These are phyloP conservation scores for Trametes punicea DNA, from an alignment of 768 basidiomycete genomes.

Conservation along the genomic window DNA sequence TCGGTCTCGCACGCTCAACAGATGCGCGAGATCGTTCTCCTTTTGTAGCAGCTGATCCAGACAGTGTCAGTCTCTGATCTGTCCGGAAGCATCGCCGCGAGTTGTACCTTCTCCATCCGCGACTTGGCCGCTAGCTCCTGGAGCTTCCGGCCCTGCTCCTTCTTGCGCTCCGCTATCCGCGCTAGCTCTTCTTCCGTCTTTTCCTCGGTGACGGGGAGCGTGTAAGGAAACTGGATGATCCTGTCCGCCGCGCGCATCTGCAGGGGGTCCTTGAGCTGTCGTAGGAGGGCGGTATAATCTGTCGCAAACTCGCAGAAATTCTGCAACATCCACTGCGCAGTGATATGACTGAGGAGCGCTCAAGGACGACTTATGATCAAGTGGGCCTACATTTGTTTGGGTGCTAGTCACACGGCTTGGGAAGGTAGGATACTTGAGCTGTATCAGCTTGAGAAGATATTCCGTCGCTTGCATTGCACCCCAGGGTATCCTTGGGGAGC, in stretches of 20 bases:
- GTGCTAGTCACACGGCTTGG: constrained; percentile 74
- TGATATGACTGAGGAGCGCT: too few species aligned
- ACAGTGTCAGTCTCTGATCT: neutral
- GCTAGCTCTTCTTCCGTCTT: constrained; percentile 91
- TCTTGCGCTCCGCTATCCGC: constrained; percentile 70
- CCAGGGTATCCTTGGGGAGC: constrained; percentile 79
- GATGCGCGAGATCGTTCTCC: constrained; percentile 67
- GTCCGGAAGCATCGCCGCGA: neutral
- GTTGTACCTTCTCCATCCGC: constrained; percentile 73
- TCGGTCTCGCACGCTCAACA: constrained; percentile 61
- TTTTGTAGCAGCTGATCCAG: constrained; percentile 61
- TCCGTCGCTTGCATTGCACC: constrained; percentile 89
- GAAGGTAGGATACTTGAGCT: constrained; percentile 93
- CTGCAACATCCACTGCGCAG: constrained; percentile 80
- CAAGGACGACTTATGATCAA: too few species aligned
- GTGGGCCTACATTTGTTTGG: constrained; percentile 67
- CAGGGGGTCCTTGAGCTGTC: constrained; percentile 61
- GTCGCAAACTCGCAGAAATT: constrained; percentile 80
- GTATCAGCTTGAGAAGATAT: constrained; percentile 87
- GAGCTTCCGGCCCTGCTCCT: constrained; percentile 82
- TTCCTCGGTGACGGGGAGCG: constrained; percentile 58
- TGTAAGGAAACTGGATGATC: constrained; percentile 87
- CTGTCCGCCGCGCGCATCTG: constrained; percentile 62
- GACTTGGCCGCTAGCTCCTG: constrained; percentile 90
- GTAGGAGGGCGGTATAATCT: constrained; percentile 71